Base-by-base conservation (phyloP, 371 early-diverging fungal species). In the Mucor racemosus region DNA sequence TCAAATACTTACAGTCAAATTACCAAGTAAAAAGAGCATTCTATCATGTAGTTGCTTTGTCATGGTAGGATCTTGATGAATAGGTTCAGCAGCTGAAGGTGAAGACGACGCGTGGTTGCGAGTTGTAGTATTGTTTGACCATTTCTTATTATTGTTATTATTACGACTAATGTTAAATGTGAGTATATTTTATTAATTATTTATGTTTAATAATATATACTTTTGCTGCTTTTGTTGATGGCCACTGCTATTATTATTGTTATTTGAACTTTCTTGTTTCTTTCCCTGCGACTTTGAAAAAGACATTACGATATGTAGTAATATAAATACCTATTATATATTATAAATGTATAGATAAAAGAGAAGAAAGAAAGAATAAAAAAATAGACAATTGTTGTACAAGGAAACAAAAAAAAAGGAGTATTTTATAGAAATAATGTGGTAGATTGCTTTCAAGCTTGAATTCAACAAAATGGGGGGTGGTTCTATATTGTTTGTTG, bases 1-100 rank as follows among this genome's bases (percentile, higher is more conserved):
- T 31, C 5, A 19, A 68, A 88, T 14, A 53, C 53, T 79, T 86
- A 92, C 93, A 50, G 91, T 88, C 69, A 93, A 75, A 71, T 88
- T 85, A 8, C 87, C 84, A 36, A 94, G 76, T 11, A 93, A 71
- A 68, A 85, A 95, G 33, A 94, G 79, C 80, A 91, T 85, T 42
- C 93, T 87, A 64, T 90, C 89, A 65, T 93, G 91, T 84, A 88
- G 82, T 48, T 79, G 80, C 64, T 85, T 84, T 5, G 70, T 60
- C 38, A 58, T 63, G 48, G 72, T 68, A 35, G 55, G 64, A 66
- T 76, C 75, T 40, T 69, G 58, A 31, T 58, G 38, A 15, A 59
- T 35, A 0, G 60, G 65, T n/a, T 55, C 40, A 42, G 56, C 65
- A 13, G 54, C 53, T 33, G 56, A 14, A 17, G 60, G 38, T 17